A percentile compares a stretch with the other conserved stretches of the same genome.
phyloP scores from a whole-genome alignment of 2,329 filamentous ascomycete genomes.

The Diplodia scrobiculata region DNA sequence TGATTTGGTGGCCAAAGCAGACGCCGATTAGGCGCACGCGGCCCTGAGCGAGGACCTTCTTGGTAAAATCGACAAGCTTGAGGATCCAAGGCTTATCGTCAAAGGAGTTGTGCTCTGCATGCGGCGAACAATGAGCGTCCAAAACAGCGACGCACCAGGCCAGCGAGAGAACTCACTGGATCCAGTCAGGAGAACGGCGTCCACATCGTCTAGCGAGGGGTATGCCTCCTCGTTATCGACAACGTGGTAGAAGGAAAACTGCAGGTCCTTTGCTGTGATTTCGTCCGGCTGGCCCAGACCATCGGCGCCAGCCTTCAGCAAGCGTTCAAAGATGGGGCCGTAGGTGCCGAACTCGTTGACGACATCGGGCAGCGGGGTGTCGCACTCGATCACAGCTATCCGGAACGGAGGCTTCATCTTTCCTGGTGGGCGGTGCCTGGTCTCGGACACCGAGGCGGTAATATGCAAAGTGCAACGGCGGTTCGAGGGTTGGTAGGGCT shows the following conservation, averaged over 20 bases:
- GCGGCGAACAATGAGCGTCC: constrained; percentile 4
- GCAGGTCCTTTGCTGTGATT: constrained; percentile 48
- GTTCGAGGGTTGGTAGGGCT: constrained; percentile 14
- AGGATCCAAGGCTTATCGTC: constrained; percentile 75
- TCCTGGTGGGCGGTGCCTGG: not conserved
- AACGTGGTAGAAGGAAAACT: constrained; percentile 70
- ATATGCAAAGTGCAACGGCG: not conserved
- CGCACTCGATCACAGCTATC: constrained; percentile 86
- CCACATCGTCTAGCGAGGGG: constrained; percentile 71
- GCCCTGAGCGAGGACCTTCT: constrained; percentile 61
- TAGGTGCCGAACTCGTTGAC: constrained; percentile 70
- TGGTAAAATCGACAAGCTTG: constrained; percentile 69
- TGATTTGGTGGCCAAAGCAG: constrained; percentile 87
- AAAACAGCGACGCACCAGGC: constrained; percentile 6
- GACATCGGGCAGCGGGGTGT: constrained; percentile 69
- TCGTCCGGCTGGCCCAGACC: constrained; percentile 47
- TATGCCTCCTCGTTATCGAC: constrained; percentile 67
- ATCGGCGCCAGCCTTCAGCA: constrained; percentile 56
- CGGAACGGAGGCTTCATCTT: constrained; percentile 57
- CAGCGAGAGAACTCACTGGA: constrained; percentile 53
- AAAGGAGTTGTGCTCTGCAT: constrained; percentile 70
- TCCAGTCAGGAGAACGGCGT: constrained; percentile 81
- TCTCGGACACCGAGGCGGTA: not conserved
- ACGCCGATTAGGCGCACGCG: constrained; percentile 74
- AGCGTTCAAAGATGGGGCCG: constrained; percentile 61